Evolutionary conservation across 345 rosid species (phyloP).

Genomic region (Eucalyptus globulus): DNA sequence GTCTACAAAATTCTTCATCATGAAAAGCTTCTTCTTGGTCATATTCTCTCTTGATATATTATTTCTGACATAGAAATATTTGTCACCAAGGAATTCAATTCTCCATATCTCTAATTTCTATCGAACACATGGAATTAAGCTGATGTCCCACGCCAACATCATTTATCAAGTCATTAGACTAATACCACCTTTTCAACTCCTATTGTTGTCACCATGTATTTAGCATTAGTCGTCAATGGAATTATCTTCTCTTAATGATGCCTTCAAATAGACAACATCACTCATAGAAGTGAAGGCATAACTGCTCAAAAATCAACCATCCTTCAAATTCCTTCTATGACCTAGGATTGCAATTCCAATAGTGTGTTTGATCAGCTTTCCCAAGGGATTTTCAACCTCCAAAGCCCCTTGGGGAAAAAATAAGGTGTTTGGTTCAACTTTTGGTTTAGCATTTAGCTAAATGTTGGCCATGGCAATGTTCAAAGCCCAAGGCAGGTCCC

Average conservation of each 20-base stretch:
- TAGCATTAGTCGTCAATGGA: not conserved
- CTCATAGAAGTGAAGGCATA: not conserved
- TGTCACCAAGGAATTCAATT: not conserved
- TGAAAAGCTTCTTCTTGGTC: not conserved
- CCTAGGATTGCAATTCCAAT: not conserved
- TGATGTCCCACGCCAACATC: not conserved
- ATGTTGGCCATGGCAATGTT: not conserved
- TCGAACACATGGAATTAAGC: not conserved
- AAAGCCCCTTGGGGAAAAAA: not conserved
- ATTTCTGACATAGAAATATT: not conserved
- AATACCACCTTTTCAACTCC: not conserved
- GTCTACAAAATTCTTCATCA: not conserved
- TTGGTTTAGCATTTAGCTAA: not conserved
- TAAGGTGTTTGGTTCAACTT: not conserved
- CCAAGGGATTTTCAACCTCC: too few species aligned
- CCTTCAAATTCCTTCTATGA: not conserved
- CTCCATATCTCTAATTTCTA: not conserved
- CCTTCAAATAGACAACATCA: not conserved
- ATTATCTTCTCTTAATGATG: not conserved
- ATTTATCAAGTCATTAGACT: not conserved
- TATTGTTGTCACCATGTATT: not conserved
- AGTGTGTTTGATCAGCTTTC: too few species aligned
- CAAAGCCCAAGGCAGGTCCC: not conserved
- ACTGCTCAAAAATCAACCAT: not conserved
- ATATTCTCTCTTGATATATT: not conserved